phyloP scores from a whole-genome alignment of 2,329 filamentous ascomycete genomes.

The Diaporthe longicolla region DNA sequence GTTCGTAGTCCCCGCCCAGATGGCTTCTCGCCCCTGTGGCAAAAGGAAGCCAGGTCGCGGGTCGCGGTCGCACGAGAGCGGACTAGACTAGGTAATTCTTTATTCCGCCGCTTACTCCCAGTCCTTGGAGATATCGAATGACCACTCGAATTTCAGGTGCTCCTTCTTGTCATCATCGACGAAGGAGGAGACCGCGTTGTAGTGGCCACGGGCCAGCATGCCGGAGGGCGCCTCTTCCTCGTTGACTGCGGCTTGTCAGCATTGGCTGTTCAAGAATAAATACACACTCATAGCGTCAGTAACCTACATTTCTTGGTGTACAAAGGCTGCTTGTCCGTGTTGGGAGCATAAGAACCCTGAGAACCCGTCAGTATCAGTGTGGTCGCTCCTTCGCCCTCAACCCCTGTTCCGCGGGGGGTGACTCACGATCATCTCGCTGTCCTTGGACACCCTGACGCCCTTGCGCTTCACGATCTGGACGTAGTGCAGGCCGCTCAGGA shows the following conservation, averaged over 20 bases:
- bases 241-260: slow-evolving; percentile 71
- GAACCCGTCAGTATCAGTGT: slow-evolving; percentile 46
- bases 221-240: slow-evolving; percentile 93
- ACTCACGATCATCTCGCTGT: slow-evolving; percentile 97
- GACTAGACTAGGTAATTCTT: not conserved
- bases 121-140: slow-evolving; percentile 96
- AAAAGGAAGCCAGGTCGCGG: not conserved
- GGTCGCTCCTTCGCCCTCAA: not conserved
- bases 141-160: slow-evolving; percentile 95
- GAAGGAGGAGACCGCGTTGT: slow-evolving; percentile 91
- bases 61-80: not conserved
- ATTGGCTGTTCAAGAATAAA: not conserved
- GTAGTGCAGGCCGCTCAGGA: slow-evolving; percentile 95
- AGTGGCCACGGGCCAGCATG: slow-evolving; percentile 91
- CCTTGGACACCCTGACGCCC: slow-evolving; percentile 89
- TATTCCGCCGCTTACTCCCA: slow-evolving; percentile 71
- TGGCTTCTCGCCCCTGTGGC: slow-evolving; percentile 6
- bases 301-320: slow-evolving; percentile 95
- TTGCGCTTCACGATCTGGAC: slow-evolving; percentile 94
- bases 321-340: slow-evolving; percentile 85
- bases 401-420: not conserved
- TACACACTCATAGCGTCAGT: not conserved
- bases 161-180: slow-evolving; percentile 94
- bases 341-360: slow-evolving; percentile 94
- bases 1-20: not conserved